Evolutionary conservation across 768 basidiomycete species (phyloP).

Genomic region (Tubosaeta sp.): DNA sequence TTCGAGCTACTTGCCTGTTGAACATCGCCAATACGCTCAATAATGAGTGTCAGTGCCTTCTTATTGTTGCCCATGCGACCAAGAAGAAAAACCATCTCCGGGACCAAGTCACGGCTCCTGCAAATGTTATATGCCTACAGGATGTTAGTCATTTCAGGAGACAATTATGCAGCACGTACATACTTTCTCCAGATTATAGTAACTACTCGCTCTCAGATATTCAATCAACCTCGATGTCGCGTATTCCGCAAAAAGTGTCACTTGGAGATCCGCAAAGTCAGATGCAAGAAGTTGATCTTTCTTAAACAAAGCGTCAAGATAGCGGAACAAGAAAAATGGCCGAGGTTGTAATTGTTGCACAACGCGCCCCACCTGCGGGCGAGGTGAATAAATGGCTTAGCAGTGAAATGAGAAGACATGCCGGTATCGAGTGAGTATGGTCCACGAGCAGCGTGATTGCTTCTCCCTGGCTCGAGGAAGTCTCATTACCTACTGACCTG

Average conservation of each 20-base stretch:
- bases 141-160: background rate
- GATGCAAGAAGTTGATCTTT: conserved; percentile 79
- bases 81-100: conserved; percentile 96
- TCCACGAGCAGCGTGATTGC: conserved; percentile 88
- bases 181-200: conserved; percentile 86
- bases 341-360: conserved; percentile 78
- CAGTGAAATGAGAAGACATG: conserved; percentile 33
- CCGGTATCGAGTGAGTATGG: conserved; percentile 94
- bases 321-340: conserved; percentile 84
- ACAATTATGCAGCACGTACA: background rate
- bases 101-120: conserved; percentile 78
- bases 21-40: conserved; percentile 91
- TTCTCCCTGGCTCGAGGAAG: conserved; percentile 51
- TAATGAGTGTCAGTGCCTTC: conserved; percentile 89
- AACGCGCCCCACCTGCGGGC: conserved; percentile 71
- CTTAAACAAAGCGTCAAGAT: conserved; percentile 85
- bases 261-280: conserved; percentile 83
- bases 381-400: background rate
- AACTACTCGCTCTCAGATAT: conserved; percentile 85
- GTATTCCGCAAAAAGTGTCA: conserved; percentile 89
- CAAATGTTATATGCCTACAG: conserved; percentile 82
- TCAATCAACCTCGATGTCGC: conserved; percentile 77
- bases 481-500: conserved; percentile 37
- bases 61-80: conserved; percentile 99
- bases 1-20: conserved; percentile 53